These are phyloP conservation scores for Magnaporthales sp. DNA, from an alignment of 2,329 filamentous ascomycete genomes.

Conservation along the genomic window DNA sequence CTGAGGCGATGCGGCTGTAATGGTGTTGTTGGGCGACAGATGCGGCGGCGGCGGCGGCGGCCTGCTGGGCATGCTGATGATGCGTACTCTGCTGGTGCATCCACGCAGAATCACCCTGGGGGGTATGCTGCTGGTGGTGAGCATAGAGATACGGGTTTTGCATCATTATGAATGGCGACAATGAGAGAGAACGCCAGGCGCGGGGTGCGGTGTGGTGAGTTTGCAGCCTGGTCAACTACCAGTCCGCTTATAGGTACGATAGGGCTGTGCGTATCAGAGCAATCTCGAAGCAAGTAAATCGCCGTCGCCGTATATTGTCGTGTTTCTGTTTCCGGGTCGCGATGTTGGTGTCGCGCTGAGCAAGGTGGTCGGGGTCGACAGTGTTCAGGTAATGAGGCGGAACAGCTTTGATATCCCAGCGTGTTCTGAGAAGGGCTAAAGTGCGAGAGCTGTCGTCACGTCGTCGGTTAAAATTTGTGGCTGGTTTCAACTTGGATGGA, in stretches of 20 bases:
- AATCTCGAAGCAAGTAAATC: neutral
- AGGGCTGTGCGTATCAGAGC: neutral
- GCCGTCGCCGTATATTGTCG: neutral
- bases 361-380: neutral
- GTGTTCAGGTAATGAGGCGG: neutral
- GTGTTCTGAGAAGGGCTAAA: neutral
- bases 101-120: constrained; percentile 53
- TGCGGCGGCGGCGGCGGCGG: constrained; percentile 28
- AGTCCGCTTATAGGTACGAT: neutral
- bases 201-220: neutral
- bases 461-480: neutral
- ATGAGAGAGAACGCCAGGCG: neutral
- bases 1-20: constrained; percentile 63
- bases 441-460: neutral
- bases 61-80: constrained; percentile 36
- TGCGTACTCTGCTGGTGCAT: constrained; percentile 58
- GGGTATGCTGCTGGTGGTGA: constrained; percentile 54
- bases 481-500: neutral
- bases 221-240: neutral
- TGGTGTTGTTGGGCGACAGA: constrained; percentile 48
- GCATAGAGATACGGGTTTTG: constrained; percentile 56
- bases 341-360: neutral
- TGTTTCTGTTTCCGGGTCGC: neutral
- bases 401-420: neutral
- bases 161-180: constrained; percentile 41